Percentiles rank a stretch among this genome's conserved stretches.
Evolutionary conservation across 2,329 filamentous ascomycete genomes (phyloP).

Genomic region (Myotisia sp.): DNA sequence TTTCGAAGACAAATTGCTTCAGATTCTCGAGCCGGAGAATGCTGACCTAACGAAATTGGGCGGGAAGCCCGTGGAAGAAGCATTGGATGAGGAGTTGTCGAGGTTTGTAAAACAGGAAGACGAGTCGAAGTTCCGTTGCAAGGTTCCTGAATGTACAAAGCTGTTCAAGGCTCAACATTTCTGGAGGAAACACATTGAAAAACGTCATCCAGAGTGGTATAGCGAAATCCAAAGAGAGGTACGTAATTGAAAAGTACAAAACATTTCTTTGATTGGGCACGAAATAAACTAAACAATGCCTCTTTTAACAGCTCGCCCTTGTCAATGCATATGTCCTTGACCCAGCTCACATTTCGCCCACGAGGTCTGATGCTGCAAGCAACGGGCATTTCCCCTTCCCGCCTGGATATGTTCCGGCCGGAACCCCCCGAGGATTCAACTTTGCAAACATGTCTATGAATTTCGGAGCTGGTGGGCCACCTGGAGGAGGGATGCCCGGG

Average conservation of each 20-base stretch:
- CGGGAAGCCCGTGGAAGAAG: conserved; percentile 73
- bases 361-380: conserved; percentile 81
- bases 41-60: conserved; percentile 83
- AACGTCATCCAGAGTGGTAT: conserved; percentile 81
- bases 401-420: conserved; percentile 59
- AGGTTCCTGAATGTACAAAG: conserved; percentile 89
- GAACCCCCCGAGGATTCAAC: conserved; percentile 86
- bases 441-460: conserved; percentile 54
- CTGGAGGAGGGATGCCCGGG: neutral
- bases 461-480: conserved; percentile 34
- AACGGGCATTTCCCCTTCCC: conserved; percentile 86
- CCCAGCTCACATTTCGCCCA: conserved; percentile 85
- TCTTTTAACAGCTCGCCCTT: conserved; percentile 55
- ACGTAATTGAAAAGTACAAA: no score
- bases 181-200: conserved; percentile 96
- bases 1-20: conserved; percentile 89
- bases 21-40: conserved; percentile 79
- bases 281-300: no score
- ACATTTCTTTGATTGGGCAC: no score
- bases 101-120: conserved; percentile 96
- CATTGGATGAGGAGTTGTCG: conserved; percentile 66
- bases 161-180: conserved; percentile 95
- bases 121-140: conserved; percentile 91
- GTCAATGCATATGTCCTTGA: conserved; percentile 93
- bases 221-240: conserved; percentile 71